A percentile compares a stretch with the other conserved stretches of the same genome.
Conservation (phyloP, 805 yeast species). For the Zygoascus biomembranicola region DNA sequence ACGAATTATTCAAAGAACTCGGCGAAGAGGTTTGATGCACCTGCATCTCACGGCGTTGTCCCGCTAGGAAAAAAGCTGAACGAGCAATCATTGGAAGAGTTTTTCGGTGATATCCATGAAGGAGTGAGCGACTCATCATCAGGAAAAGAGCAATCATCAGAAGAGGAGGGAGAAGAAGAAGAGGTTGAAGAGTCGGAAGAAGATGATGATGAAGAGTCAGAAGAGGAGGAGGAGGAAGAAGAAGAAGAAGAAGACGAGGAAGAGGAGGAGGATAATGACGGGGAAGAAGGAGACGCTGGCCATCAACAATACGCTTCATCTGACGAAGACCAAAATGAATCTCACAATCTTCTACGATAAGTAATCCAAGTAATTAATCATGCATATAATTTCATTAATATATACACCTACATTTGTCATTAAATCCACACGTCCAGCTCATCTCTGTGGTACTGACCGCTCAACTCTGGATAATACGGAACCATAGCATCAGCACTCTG, state of each 20-base stretch:
- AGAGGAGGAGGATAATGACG: constrained; percentile 12
- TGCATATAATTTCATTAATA: not conserved
- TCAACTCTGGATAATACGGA: constrained; percentile 62
- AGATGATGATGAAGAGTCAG: constrained; percentile 19
- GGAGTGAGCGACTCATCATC: constrained; percentile 7
- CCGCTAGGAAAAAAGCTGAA: constrained; percentile 35
- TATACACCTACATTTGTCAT: not conserved
- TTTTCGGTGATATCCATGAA: constrained; percentile 45
- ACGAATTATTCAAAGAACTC: not conserved
- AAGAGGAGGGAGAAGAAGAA: constrained; percentile 22
- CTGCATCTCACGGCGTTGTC: constrained; percentile 9
- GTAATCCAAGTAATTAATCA: not conserved
- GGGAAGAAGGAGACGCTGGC: constrained; percentile 2
- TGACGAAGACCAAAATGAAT: not conserved
- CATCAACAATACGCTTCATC: constrained; percentile 1
- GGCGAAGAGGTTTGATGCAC: not conserved
- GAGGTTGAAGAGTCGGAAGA: constrained; percentile 28
- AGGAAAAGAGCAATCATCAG: constrained; percentile 14
- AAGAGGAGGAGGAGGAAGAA: constrained; percentile 11
- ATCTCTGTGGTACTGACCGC: constrained; percentile 31
- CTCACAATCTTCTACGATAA: not conserved
- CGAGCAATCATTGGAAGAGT: constrained; percentile 79
- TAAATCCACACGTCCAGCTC: constrained; percentile 43
- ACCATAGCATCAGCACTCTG: constrained; percentile 68
- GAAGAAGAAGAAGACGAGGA: constrained; percentile 19